These are phyloP conservation scores for Diaporthe humulicola DNA, from an alignment of 2,329 filamentous ascomycete genomes.

Conservation along the genomic window DNA sequence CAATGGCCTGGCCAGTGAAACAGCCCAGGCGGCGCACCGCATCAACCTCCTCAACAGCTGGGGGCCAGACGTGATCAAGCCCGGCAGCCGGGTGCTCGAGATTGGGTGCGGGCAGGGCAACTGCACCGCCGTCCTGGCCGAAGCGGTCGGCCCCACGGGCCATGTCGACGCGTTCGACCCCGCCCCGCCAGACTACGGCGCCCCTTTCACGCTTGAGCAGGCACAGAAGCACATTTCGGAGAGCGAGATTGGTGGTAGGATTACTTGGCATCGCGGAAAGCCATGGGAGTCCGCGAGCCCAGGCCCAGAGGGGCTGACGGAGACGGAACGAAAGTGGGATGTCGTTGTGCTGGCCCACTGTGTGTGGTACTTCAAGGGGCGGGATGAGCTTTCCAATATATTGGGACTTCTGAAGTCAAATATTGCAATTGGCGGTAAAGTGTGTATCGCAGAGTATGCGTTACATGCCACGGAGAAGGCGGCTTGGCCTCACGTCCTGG, in stretches of 20 bases:
- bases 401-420: conserved; percentile 52
- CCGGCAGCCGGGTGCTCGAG: conserved; percentile 63
- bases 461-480: conserved; percentile 54
- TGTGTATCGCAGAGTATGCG: conserved; percentile 62
- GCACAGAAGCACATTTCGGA: conserved; percentile 60
- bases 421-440: conserved; percentile 42
- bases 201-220: conserved; percentile 63
- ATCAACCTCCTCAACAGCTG: conserved; percentile 52
- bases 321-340: conserved; percentile 53
- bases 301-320: conserved; percentile 21
- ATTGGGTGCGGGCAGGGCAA: conserved; percentile 73
- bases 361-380: conserved; percentile 66
- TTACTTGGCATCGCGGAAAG: conserved; percentile 58
- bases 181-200: conserved; percentile 61
- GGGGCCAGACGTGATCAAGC: conserved; percentile 46
- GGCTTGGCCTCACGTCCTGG: conserved; percentile 63
- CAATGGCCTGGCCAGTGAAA: conserved; percentile 21
- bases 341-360: conserved; percentile 63
- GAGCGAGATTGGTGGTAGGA: conserved; percentile 54
- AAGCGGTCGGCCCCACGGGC: conserved; percentile 58
- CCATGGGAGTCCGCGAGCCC: conserved; percentile 52
- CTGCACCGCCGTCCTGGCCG: conserved; percentile 66
- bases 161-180: conserved; percentile 67
- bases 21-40: conserved; percentile 50
- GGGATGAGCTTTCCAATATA: conserved; percentile 51